Conservation (phyloP, 2,329 filamentous ascomycete genomes). For the Catunica adiposa region DNA sequence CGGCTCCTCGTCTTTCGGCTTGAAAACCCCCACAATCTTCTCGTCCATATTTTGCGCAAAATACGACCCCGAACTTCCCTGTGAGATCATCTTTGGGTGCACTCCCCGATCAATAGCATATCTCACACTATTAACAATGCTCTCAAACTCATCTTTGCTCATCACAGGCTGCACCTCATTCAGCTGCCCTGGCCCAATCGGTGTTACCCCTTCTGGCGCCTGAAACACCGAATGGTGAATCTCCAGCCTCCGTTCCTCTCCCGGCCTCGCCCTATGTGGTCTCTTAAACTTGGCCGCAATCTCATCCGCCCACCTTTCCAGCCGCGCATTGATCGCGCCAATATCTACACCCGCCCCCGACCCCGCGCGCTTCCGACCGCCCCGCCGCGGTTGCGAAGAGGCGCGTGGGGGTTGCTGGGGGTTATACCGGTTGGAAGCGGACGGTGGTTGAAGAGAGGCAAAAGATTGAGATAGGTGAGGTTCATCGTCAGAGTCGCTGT, state of each 20-base stretch:
- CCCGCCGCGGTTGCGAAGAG: slow-evolving; percentile 24
- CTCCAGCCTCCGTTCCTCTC: slow-evolving; percentile 71
- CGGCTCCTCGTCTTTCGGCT: slow-evolving; percentile 96
- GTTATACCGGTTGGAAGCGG: slow-evolving; percentile 38
- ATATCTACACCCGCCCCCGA: slow-evolving; percentile 89
- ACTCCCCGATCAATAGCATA: slow-evolving; percentile 76
- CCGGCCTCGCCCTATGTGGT: slow-evolving; percentile 28
- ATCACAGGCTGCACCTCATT: slow-evolving; percentile 48
- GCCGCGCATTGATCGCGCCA: slow-evolving; percentile 89
- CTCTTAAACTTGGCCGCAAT: slow-evolving; percentile 95
- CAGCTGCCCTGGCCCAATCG: slow-evolving; percentile 59
- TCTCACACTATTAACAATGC: slow-evolving; percentile 77
- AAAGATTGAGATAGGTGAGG: slow-evolving; percentile 37
- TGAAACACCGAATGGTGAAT: slow-evolving; percentile 98
- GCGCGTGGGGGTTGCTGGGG: slow-evolving; percentile 39
- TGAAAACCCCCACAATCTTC: slow-evolving; percentile 94
- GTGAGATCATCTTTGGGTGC: slow-evolving; percentile 89
- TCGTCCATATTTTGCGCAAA: slow-evolving; percentile 85
- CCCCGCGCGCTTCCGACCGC: slow-evolving; percentile 23
- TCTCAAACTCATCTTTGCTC: slow-evolving; percentile 69
- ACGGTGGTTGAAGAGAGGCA: slow-evolving; percentile 36
- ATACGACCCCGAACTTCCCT: slow-evolving; percentile 95
- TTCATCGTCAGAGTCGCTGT: slow-evolving; percentile 51
- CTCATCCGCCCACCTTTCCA: slow-evolving; percentile 95
- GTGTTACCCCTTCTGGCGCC: slow-evolving; percentile 70